Percentiles rank a stretch among this genome's conserved stretches.
Conservation (phyloP, 768 basidiomycete species). For the Galerina marginata region DNA sequence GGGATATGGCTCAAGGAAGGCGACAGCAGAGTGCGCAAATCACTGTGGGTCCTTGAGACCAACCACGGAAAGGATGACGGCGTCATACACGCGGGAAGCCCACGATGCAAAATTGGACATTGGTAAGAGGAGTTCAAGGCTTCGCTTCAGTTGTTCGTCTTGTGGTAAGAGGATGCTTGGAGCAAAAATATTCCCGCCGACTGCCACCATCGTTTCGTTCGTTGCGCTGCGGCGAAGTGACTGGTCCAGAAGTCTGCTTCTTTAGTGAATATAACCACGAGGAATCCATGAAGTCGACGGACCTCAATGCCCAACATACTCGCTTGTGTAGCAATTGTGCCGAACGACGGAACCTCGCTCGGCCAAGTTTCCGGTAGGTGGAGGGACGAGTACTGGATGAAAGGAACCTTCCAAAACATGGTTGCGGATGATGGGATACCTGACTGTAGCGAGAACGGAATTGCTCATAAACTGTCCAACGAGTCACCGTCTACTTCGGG, state of each 20-base stretch:
- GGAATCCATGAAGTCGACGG: slow-evolving; percentile 29
- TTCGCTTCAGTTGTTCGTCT: too few relatives aligned
- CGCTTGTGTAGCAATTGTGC: slow-evolving; percentile 7
- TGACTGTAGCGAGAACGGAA: slow-evolving; percentile 5
- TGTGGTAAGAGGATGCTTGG: not conserved
- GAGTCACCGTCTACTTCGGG: not conserved
- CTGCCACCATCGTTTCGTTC: slow-evolving; percentile 1
- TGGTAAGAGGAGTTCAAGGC: not conserved
- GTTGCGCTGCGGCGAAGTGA: slow-evolving; percentile 11
- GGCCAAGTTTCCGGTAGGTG: not conserved
- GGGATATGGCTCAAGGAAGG: slow-evolving; percentile 15
- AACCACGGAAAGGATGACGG: slow-evolving; percentile 8
- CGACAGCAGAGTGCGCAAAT: slow-evolving; percentile 8
- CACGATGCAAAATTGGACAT: slow-evolving; percentile 1
- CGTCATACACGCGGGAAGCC: slow-evolving; percentile 8
- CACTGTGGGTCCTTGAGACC: slow-evolving; percentile 1
- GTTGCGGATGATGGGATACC: not conserved
- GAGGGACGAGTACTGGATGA: not conserved
- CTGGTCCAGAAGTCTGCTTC: slow-evolving; percentile 5
- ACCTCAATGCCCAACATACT: slow-evolving; percentile 25
- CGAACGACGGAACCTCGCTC: slow-evolving; percentile 1
- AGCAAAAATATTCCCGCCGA: not conserved
- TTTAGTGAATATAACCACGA: slow-evolving; percentile 21
- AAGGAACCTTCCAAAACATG: slow-evolving; percentile 6
- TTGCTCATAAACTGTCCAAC: not conserved